A percentile compares a stretch with the other conserved stretches of the same genome.
Conservation (phyloP, 768 basidiomycete genomes). For the Mycena leptocephala region DNA sequence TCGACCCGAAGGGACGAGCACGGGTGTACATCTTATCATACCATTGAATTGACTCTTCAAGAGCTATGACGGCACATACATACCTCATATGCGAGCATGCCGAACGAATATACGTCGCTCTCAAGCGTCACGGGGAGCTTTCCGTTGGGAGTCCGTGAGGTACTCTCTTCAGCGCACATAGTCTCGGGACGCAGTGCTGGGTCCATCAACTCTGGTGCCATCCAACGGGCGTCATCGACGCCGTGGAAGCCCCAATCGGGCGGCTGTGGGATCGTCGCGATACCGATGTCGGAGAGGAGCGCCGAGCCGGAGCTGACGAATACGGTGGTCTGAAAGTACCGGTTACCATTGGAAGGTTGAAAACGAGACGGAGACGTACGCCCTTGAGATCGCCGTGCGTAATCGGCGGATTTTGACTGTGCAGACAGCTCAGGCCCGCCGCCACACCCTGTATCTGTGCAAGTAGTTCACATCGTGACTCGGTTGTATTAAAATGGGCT, state of each 20-base stretch:
- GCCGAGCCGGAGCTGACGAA: constrained; percentile 52
- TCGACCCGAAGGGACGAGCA: constrained; percentile 13
- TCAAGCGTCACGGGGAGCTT: constrained; percentile 25
- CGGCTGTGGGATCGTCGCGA: constrained; percentile 50
- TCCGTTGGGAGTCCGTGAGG: not conserved
- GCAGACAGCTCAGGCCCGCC: constrained; percentile 55
- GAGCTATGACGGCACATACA: not conserved
- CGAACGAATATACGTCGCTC: constrained; percentile 52
- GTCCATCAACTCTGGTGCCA: constrained; percentile 49
- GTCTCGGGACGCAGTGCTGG: constrained; percentile 19
- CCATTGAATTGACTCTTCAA: not conserved
- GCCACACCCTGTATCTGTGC: constrained; percentile 56
- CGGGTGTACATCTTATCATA: constrained; percentile 27
- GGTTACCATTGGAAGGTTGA: not conserved
- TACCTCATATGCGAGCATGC: constrained; percentile 51
- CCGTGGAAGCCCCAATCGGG: constrained; percentile 42
- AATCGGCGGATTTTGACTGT: constrained; percentile 55
- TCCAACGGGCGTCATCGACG: constrained; percentile 46
- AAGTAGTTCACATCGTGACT: not conserved
- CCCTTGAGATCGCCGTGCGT: constrained; percentile 62
- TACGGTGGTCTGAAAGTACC: constrained; percentile 46
- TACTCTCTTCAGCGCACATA: not conserved
- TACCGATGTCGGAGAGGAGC: constrained; percentile 52
- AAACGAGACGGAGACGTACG: constrained; percentile 42
- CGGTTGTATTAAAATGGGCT: too few relatives aligned